These are phyloP conservation scores for Daldinia grandis DNA, from an alignment of 495 filamentous ascomycete species.

Conservation along the genomic window DNA sequence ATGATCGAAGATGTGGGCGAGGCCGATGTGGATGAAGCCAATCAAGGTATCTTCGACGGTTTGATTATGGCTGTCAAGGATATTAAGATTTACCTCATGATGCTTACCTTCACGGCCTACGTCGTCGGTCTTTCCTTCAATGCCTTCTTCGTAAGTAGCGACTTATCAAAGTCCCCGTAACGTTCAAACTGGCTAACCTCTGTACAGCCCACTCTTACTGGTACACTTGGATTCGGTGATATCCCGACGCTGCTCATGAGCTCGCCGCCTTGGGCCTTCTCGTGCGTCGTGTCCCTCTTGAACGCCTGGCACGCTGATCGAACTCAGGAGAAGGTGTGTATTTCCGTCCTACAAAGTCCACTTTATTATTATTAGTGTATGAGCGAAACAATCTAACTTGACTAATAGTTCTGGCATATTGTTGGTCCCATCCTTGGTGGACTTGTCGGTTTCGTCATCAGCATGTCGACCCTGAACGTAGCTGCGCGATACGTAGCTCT, in stretches of 20 bases:
- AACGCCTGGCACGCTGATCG: constrained; percentile 82
- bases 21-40: constrained; percentile 68
- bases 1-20: constrained; percentile 80
- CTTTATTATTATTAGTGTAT: background rate
- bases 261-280: constrained; percentile 74
- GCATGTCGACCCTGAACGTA: constrained; percentile 68
- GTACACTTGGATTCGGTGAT: constrained; percentile 73
- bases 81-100: constrained; percentile 68
- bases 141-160: constrained; percentile 61
- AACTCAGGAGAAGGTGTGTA: constrained; percentile 66
- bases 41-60: constrained; percentile 69
- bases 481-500: constrained; percentile 79
- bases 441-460: constrained; percentile 75
- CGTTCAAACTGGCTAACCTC: constrained; percentile 62
- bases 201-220: constrained; percentile 80
- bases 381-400: background rate
- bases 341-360: background rate
- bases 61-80: constrained; percentile 75
- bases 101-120: constrained; percentile 54
- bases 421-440: constrained; percentile 71
- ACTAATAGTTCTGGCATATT: constrained; percentile 73
- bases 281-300: constrained; percentile 71
- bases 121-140: constrained; percentile 52
- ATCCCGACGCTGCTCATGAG: constrained; percentile 77
- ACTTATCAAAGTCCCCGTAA: constrained; percentile 63